Conservation (phyloP, 805 yeast species). For the Hagleromyces aurorensis region DNA sequence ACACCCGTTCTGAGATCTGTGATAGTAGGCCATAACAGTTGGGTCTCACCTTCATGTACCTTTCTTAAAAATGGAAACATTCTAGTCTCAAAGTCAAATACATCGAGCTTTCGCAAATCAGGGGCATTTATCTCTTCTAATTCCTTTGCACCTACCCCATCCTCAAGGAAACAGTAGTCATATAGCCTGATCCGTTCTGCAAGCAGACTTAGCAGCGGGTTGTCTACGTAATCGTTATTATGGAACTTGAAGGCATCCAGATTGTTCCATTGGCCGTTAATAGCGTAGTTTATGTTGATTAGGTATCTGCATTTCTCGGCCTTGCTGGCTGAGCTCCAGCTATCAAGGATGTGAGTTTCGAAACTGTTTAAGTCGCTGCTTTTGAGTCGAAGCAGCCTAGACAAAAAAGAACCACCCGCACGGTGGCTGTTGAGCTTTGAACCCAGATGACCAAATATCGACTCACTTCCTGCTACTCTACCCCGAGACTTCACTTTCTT, state of each 20-base stretch:
- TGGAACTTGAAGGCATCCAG: constrained; percentile 10
- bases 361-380: too few relatives aligned
- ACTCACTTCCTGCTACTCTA: too few relatives aligned
- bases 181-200: constrained; percentile 26
- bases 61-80: constrained; percentile 24
- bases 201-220: constrained; percentile 13
- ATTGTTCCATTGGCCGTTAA: constrained; percentile 20
- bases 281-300: constrained; percentile 14
- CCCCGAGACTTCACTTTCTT: too few relatives aligned
- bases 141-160: constrained; percentile 7
- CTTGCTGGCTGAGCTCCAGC: constrained; percentile 5
- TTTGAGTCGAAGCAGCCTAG: too few relatives aligned
- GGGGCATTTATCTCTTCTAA: constrained; percentile 11
- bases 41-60: constrained; percentile 3
- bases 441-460: too few relatives aligned
- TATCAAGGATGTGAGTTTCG: constrained; percentile 5
- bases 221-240: constrained; percentile 15
- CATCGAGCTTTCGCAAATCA: constrained; percentile 1
- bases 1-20: constrained; percentile 7
- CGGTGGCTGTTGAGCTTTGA: too few relatives aligned
- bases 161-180: constrained; percentile 23
- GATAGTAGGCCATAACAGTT: constrained; percentile 20
- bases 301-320: constrained; percentile 18
- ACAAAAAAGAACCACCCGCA: too few relatives aligned
- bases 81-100: constrained; percentile 14